Base-by-base conservation (phyloP, 225 moss, liverwort and hornwort species). In the Sphagnum tenellum region DNA sequence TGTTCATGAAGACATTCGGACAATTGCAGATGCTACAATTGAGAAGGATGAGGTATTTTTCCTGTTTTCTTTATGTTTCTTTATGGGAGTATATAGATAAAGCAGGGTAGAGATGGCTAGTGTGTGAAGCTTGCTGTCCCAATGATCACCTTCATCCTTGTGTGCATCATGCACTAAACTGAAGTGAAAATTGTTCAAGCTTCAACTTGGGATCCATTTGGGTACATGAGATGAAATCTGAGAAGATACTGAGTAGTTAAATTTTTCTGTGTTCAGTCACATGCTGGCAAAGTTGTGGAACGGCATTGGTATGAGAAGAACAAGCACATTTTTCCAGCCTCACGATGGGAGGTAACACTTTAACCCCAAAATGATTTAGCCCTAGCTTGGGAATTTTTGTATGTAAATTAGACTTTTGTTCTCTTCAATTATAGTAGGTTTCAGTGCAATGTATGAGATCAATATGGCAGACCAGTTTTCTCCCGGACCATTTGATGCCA, bases 271-370 rank as follows among this genome's bases (percentile, higher is more conserved):
- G 11, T 70, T 59, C 83, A 98, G 98, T 98, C 98, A 46, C 98
- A 98, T 48, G 98, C 98, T 48, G 98, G 98, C 49, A 98, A 98
- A 76, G 98, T 98, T 5, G 98, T 98, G 56, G 98, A 98, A 78
- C 85, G 98, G 11, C 98, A 98, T 74, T 98, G 98, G 98, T 98
- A 98, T 55, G 98, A 98, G 84, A 98, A 98, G 69, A 98, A 98
- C 71, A 88, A 88, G 69, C 87, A 88, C 61, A 88, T 88, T 7
- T 88, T 88, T 46, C 87, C 87, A 44, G 87, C 87, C 14, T 88
- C 87, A 49, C 74, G 87, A 75, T 88, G 87, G 87, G 87, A 88
- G 87, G 87, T 88, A 78, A 49, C 61, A 45, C 47, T 45, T 52
- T 2, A 52, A 6, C 52, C 6, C 9, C 52, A 5, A 52, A 5